Percentiles rank a stretch among this genome's conserved stretches.
phyloP scores from a whole-genome alignment of 177 flowering plant genomes.

The Vitis hybrid region DNA sequence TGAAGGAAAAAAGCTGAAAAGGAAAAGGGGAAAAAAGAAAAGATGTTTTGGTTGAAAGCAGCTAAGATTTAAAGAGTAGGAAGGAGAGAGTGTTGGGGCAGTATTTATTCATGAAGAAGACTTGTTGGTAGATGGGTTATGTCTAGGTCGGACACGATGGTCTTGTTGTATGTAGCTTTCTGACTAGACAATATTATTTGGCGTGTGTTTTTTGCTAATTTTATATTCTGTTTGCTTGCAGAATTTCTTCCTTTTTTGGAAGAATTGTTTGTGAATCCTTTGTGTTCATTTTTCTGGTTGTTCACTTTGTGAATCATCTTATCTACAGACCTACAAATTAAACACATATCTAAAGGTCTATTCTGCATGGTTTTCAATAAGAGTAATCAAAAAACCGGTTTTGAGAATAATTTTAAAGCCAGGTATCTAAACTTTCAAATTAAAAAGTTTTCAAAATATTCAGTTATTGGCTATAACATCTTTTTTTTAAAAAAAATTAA shows the following conservation, averaged over 20 bases:
- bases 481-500: too few relatives aligned
- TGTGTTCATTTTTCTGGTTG: too few relatives aligned
- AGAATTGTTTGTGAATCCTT: background rate
- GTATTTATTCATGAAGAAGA: background rate
- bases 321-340: too few relatives aligned
- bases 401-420: too few relatives aligned
- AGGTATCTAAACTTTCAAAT: too few relatives aligned
- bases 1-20: background rate
- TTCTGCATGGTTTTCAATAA: too few relatives aligned
- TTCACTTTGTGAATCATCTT: too few relatives aligned
- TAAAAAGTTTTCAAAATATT: too few relatives aligned
- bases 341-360: too few relatives aligned
- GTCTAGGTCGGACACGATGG: background rate
- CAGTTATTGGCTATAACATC: too few relatives aligned
- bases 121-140: background rate
- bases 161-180: background rate
- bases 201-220: background rate
- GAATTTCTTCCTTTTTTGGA: slow-evolving; percentile 5
- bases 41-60: background rate
- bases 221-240: slow-evolving; percentile 3
- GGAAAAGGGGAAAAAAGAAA: background rate
- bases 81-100: background rate
- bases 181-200: slow-evolving; percentile 2
- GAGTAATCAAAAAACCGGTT: too few relatives aligned
- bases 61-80: background rate